phyloP scores from a whole-genome alignment of 2,329 filamentous ascomycete genomes.

The Penicillium sp. region DNA sequence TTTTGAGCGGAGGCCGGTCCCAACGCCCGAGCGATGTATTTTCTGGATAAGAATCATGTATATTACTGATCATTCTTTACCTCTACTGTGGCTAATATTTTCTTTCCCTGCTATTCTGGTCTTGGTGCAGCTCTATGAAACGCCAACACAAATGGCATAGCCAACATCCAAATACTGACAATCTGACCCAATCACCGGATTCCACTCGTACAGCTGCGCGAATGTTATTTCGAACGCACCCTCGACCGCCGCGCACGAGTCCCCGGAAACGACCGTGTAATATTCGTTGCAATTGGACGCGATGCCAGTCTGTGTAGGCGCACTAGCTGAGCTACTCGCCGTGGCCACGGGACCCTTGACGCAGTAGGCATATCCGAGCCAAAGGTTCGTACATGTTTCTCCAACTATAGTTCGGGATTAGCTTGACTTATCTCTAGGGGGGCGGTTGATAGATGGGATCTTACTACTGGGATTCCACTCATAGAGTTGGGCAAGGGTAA shows the following conservation, averaged over 20 bases:
- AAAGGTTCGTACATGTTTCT: background rate
- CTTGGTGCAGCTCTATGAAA: too few relatives aligned
- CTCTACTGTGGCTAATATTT: too few relatives aligned
- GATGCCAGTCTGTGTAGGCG: constrained; percentile 2
- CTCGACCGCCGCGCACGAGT: constrained; percentile 9
- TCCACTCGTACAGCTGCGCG: constrained; percentile 13
- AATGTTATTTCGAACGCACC: constrained; percentile 1
- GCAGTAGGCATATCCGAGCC: constrained; percentile 2
- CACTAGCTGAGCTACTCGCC: background rate
- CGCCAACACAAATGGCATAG: background rate
- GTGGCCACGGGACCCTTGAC: background rate
- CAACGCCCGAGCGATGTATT: too few relatives aligned
- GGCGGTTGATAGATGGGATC: too few relatives aligned
- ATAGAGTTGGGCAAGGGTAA: constrained; percentile 2
- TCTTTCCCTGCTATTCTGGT: too few relatives aligned
- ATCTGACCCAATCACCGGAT: constrained; percentile 9
- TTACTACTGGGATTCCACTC: constrained; percentile 2
- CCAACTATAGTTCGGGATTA: too few relatives aligned
- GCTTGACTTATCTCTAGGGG: too few relatives aligned
- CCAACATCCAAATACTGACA: constrained; percentile 2
- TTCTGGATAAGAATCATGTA: too few relatives aligned
- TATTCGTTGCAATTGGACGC: constrained; percentile 8
- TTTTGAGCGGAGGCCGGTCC: too few relatives aligned
- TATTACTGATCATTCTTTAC: too few relatives aligned
- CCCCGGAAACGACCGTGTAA: constrained; percentile 4